phyloP scores from a whole-genome alignment of 805 yeast species.

The Candida dajiaensis region DNA sequence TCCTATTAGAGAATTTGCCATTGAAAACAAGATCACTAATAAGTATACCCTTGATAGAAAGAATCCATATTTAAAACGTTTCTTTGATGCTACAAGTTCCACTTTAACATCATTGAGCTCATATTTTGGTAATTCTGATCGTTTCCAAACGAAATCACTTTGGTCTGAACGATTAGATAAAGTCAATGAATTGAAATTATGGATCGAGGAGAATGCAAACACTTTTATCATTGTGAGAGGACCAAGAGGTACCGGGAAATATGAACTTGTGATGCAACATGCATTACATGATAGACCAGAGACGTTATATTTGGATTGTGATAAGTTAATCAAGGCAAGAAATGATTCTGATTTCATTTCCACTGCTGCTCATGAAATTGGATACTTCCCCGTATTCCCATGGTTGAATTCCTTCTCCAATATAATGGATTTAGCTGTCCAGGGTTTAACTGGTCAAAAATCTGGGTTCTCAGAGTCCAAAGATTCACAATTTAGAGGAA shows the following conservation, averaged over 20 bases:
- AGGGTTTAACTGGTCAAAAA: constrained; percentile 90
- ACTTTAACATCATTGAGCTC: constrained; percentile 29
- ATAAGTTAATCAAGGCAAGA: constrained; percentile 62
- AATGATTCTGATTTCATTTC: constrained; percentile 65
- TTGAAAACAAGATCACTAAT: constrained; percentile 66
- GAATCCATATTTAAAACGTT: constrained; percentile 30
- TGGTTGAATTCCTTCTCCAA: constrained; percentile 81
- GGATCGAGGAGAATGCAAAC: constrained; percentile 85
- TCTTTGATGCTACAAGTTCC: constrained; percentile 24
- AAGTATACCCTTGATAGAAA: constrained; percentile 49
- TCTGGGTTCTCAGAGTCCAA: constrained; percentile 82
- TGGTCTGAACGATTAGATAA: constrained; percentile 72
- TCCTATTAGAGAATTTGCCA: constrained; percentile 80
- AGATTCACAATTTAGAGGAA: constrained; percentile 76
- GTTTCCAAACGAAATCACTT: constrained; percentile 29
- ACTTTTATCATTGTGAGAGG: constrained; percentile 89
- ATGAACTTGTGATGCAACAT: constrained; percentile 66
- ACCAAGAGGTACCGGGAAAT: constrained; percentile 94
- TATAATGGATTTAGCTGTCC: constrained; percentile 78
- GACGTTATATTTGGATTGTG: constrained; percentile 74
- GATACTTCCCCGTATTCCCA: constrained; percentile 91
- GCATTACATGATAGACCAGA: constrained; percentile 56
- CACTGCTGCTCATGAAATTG: constrained; percentile 68
- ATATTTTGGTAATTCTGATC: not conserved
- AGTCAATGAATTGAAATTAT: constrained; percentile 61